Evolutionary conservation across 805 yeast genomes (phyloP).

Genomic region (Hanseniaspora osmophila): DNA sequence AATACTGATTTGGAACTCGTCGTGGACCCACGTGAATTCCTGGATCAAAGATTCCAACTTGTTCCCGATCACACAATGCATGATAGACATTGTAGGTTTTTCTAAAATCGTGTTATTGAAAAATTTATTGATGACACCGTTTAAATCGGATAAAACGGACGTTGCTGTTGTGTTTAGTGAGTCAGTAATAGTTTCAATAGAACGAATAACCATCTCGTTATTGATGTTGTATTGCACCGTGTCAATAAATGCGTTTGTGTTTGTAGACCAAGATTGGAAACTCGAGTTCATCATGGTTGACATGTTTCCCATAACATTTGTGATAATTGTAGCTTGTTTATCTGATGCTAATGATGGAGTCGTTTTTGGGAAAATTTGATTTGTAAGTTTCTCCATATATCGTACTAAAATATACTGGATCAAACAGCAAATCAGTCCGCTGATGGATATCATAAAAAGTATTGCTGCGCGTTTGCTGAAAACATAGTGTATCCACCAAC

Average conservation of each 20-base stretch:
- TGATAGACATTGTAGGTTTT: conserved; percentile 47
- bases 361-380: conserved; percentile 7
- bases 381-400: conserved; percentile 1
- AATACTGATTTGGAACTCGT: conserved; percentile 42
- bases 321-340: conserved; percentile 8
- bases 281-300: conserved; percentile 18
- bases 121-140: conserved; percentile 38
- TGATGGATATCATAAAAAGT: conserved; percentile 37
- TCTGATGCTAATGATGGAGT: background rate
- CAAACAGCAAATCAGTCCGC: conserved; percentile 40
- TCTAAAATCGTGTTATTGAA: conserved; percentile 61
- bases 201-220: conserved; percentile 12
- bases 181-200: conserved; percentile 29
- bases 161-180: conserved; percentile 48
- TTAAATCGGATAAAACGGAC: conserved; percentile 43
- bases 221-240: conserved; percentile 42
- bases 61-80: conserved; percentile 66
- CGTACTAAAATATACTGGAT: conserved; percentile 39
- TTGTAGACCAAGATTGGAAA: conserved; percentile 34
- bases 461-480: conserved; percentile 38
- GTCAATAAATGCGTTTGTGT: conserved; percentile 41
- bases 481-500: conserved; percentile 30
- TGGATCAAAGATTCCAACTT: conserved; percentile 51
- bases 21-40: conserved; percentile 69
- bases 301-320: background rate